These are phyloP conservation scores for Raffaelea albimanens DNA, from an alignment of 2,329 filamentous ascomycete species.

Conservation along the genomic window DNA sequence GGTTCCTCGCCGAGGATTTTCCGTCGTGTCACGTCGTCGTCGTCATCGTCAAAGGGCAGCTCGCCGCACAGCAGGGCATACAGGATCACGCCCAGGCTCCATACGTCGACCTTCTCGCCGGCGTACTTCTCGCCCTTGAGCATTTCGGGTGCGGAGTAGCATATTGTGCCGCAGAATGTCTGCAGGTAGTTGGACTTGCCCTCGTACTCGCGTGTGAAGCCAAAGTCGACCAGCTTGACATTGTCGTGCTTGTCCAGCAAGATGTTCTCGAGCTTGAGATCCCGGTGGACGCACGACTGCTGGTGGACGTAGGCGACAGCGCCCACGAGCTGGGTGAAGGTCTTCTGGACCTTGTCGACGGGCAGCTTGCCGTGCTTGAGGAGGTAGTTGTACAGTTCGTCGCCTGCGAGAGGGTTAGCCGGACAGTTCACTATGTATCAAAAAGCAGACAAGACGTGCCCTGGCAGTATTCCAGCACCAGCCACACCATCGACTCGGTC, in stretches of 20 bases:
- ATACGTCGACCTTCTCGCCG: conserved; percentile 95
- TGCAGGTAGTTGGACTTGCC: conserved; percentile 90
- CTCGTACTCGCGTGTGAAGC: conserved; percentile 95
- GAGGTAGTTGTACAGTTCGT: conserved; percentile 95
- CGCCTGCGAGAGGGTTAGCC: conserved; percentile 46
- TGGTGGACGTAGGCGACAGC: conserved; percentile 92
- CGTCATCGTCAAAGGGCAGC: conserved; percentile 92
- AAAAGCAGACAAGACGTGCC: conserved; percentile 46
- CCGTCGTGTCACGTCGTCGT: conserved; percentile 76
- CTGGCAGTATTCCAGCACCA: conserved; percentile 92
- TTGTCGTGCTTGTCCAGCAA: conserved; percentile 93
- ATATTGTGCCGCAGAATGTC: conserved; percentile 95
- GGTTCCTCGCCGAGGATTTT: conserved; percentile 82
- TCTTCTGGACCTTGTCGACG: conserved; percentile 81
- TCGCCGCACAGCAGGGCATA: conserved; percentile 77
- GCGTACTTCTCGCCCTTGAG: conserved; percentile 96
- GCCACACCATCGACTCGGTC: conserved; percentile 88
- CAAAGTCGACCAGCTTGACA: conserved; percentile 96
- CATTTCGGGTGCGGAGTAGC: conserved; percentile 98
- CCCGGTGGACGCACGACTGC: conserved; percentile 91
- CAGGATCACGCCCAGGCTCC: conserved; percentile 78
- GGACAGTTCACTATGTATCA: too few relatives aligned
- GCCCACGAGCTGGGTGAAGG: conserved; percentile 90
- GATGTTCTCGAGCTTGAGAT: conserved; percentile 94
- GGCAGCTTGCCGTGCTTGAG: conserved; percentile 77